Conservation (phyloP, 164 flowering plant genomes). For the Magnolia kwangsiensis region DNA sequence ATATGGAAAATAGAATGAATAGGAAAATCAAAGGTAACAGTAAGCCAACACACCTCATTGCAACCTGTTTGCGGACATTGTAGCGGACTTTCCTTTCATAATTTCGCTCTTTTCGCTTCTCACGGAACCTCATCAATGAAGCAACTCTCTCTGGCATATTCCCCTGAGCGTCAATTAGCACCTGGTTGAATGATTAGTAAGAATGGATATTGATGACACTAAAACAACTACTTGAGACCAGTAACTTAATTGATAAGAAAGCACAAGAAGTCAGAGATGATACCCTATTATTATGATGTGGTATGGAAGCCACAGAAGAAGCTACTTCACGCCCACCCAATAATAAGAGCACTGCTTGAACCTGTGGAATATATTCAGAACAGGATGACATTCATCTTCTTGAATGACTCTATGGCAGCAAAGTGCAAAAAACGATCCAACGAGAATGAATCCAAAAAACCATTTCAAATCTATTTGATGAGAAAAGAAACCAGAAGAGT, state of each 20-base stretch:
- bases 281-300: constrained; percentile 12
- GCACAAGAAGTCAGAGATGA: neutral
- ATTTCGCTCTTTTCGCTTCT: constrained; percentile 17
- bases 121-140: constrained; percentile 17
- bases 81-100: constrained; percentile 14
- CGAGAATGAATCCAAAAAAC: neutral
- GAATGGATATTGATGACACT: neutral
- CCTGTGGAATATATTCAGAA: constrained; percentile 3
- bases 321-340: constrained; percentile 16
- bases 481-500: neutral
- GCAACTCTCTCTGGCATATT: constrained; percentile 7
- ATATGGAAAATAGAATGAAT: neutral
- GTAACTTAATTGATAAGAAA: neutral
- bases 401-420: neutral
- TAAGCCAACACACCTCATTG: constrained; percentile 5
- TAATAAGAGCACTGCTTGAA: constrained; percentile 15
- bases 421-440: neutral
- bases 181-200: constrained; percentile 3
- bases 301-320: neutral
- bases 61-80: constrained; percentile 16
- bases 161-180: constrained; percentile 1
- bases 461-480: neutral
- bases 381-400: neutral
- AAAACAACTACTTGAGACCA: neutral
- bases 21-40: neutral